These are phyloP conservation scores for Carpinus viminea DNA, from an alignment of 306 rosid species.

Conservation along the genomic window DNA sequence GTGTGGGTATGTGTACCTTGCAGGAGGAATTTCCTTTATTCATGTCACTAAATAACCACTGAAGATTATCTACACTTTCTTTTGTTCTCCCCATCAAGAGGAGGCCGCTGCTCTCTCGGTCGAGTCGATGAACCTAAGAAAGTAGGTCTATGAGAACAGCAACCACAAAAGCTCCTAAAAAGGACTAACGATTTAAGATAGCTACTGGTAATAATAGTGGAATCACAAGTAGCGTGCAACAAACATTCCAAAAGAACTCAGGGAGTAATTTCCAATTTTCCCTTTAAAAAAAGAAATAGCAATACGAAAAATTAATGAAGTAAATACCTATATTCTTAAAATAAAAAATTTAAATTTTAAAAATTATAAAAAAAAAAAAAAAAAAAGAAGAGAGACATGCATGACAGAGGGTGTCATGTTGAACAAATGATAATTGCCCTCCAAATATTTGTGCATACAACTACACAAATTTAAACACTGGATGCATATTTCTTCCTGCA, in stretches of 20 bases:
- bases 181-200: background rate
- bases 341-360: too few species aligned
- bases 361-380: too few species aligned
- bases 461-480: background rate
- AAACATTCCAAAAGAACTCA: background rate
- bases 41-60: constrained; percentile 65
- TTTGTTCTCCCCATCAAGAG: constrained; percentile 80
- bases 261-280: too few species aligned
- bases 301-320: too few species aligned
- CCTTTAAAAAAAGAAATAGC: too few species aligned
- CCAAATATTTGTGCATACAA: background rate
- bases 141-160: constrained; percentile 2
- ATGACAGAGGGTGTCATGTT: too few species aligned
- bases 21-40: constrained; percentile 54
- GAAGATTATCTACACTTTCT: constrained; percentile 70
- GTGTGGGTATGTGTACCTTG: constrained; percentile 47
- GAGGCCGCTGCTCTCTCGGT: constrained; percentile 87
- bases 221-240: background rate
- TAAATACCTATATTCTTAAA: too few species aligned
- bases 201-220: background rate
- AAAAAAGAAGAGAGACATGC: too few species aligned
- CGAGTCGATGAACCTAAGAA: constrained; percentile 94
- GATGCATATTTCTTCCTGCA: background rate
- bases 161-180: background rate
- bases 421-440: background rate